Base-by-base conservation (phyloP, 352 stramenopile species). In the Phytophthora tubulina region DNA sequence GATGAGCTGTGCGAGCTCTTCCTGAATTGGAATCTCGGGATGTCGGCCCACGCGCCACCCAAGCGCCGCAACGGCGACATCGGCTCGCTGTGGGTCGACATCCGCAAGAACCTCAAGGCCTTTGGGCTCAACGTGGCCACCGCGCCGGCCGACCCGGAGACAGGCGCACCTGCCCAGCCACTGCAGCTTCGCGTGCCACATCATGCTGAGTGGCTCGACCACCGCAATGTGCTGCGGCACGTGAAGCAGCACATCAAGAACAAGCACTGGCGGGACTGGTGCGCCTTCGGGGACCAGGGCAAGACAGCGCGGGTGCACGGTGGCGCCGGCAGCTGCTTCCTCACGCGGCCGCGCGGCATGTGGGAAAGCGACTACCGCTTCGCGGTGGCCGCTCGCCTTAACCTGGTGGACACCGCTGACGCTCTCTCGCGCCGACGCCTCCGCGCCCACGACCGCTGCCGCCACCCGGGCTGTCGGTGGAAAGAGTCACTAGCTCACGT, bases 351-450 rank as follows among this genome's bases (percentile, higher is more conserved):
- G 9, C 36, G 58, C 0, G 38, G 58, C 36, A 10, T 73, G 35
- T 65, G 58, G 46, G 67, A 73, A 6, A n/a, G 36, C 17, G 59
- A 74, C 53, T 69, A 69, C 35, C 51, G 58, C 14, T 73, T 73
- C 44, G 51, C 58, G 41, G 45, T 68, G 15, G 51, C 66, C 32
- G 51, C 32, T 9, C 58, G 58, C 27, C 38, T 73, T 0, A 73
- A 73, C 58, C 44, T 58, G 13, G 6, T 73, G 0, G 54, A 67
- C 50, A 66, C 55, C 6, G 4, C 38, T 33, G 44, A 31, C 36
- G 59, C 56, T 4, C 41, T 67, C 3, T 54, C 58, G 65, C 57
- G 57, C 21, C 52, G 42, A 27, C 49, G 50, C 3, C 35, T 64
- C 33, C 56, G 52, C 1, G 39, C 44, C 0, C 39, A 71, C 45